Evolutionary conservation across 2,329 filamentous ascomycete species (phyloP).

Genomic region (Diaporthe longicolla): DNA sequence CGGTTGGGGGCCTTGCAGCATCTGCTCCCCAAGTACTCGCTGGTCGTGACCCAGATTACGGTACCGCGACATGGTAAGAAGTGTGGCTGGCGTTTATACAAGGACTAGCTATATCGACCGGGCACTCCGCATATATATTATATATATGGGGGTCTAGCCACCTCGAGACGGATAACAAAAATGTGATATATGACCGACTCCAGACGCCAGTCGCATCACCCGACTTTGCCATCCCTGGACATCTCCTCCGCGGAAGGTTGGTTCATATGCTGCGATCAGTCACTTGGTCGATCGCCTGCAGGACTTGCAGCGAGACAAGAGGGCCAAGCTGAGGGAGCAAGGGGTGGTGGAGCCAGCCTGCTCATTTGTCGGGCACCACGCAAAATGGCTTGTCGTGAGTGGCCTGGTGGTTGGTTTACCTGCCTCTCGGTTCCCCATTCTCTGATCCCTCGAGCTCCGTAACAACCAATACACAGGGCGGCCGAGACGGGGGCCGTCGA

Average conservation of each 20-base stretch:
- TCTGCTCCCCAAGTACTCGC: slow-evolving; percentile 3
- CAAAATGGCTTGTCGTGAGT: slow-evolving; percentile 29
- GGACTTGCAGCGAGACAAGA: slow-evolving; percentile 20
- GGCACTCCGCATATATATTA: slow-evolving; percentile 38
- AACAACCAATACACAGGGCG: slow-evolving; percentile 30
- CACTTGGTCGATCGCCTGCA: slow-evolving; percentile 34
- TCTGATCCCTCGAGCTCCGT: slow-evolving; percentile 27
- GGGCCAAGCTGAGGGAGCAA: slow-evolving; percentile 32
- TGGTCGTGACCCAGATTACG: slow-evolving; percentile 20
- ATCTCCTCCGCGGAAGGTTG: slow-evolving; percentile 26
- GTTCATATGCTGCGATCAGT: slow-evolving; percentile 29
- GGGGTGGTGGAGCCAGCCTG: slow-evolving; percentile 31
- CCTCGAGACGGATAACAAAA: slow-evolving; percentile 28
- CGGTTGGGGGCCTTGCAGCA: slow-evolving; percentile 15
- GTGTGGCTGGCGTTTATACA: slow-evolving; percentile 36
- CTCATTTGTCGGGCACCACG: slow-evolving; percentile 21
- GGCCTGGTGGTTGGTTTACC: slow-evolving; percentile 1
- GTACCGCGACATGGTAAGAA: slow-evolving; percentile 14
- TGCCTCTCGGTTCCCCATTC: slow-evolving; percentile 30
- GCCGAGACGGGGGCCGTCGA: slow-evolving; percentile 35
- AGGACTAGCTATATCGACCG: slow-evolving; percentile 26
- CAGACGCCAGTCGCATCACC: slow-evolving; percentile 33
- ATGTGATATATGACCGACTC: slow-evolving; percentile 40
- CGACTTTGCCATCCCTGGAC: slow-evolving; percentile 33
- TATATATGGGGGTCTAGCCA: slow-evolving; percentile 26